Percentiles rank a stretch among this genome's conserved stretches.
Evolutionary conservation across 176 grass and related monocot genomes (phyloP).

Genomic region (Triticum timopheevii): DNA sequence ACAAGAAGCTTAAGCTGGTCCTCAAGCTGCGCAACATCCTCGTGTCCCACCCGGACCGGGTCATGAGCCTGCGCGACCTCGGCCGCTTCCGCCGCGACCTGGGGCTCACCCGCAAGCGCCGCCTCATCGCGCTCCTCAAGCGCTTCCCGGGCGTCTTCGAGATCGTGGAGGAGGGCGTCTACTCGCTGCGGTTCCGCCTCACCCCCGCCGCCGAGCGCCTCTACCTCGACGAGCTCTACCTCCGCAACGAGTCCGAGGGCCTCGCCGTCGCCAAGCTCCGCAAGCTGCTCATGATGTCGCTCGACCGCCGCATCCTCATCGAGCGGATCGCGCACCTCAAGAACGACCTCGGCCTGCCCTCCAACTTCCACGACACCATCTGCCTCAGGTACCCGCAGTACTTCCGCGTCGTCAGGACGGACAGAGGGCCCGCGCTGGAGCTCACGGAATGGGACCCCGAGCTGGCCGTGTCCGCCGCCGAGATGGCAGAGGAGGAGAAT

Average conservation of each 20-base stretch:
- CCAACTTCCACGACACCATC: conserved; percentile 75
- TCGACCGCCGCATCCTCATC: conserved; percentile 62
- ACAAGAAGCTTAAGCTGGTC: conserved; percentile 97
- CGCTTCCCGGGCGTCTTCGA: conserved; percentile 83
- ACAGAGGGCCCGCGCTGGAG: conserved; percentile 83
- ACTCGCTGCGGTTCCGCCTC: conserved; percentile 76
- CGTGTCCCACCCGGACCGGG: conserved; percentile 63
- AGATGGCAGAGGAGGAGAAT: conserved; percentile 80
- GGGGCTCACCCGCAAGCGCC: conserved; percentile 87
- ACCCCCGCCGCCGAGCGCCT: conserved; percentile 76
- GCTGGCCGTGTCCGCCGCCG: conserved; percentile 69
- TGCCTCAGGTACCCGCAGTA: conserved; percentile 84
- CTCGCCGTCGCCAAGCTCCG: conserved; percentile 69
- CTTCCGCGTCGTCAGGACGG: conserved; percentile 74
- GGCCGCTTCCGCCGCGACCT: conserved; percentile 89
- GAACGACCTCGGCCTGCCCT: conserved; percentile 73
- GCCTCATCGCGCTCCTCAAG: conserved; percentile 87
- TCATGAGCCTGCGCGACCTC: conserved; percentile 88
- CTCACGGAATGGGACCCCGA: conserved; percentile 87
- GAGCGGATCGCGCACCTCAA: conserved; percentile 91
- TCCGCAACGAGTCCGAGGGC: conserved; percentile 82
- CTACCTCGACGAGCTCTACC: conserved; percentile 81
- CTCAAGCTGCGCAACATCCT: conserved; percentile 93
- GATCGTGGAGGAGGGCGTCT: conserved; percentile 88
- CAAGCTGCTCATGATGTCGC: conserved; percentile 96